Percentiles rank a stretch among this genome's conserved stretches.
Conservation (phyloP, 352 stramenopile genomes). For the Phytopythium cucurbitacearum region DNA sequence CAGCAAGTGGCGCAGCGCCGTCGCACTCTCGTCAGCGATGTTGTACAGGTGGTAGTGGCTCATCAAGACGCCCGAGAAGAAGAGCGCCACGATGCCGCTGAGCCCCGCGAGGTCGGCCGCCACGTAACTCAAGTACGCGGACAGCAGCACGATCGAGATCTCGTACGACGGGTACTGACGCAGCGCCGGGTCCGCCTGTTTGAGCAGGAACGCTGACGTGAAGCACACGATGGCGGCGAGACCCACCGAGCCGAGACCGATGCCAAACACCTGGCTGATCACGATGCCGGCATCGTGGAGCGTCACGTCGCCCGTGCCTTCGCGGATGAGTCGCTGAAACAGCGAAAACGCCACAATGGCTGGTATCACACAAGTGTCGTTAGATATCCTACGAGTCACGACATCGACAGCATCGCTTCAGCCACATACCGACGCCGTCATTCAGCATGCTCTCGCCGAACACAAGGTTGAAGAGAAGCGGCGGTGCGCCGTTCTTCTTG, state of each 20-base stretch:
- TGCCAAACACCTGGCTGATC: slow-evolving; percentile 78
- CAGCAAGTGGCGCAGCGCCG: slow-evolving; percentile 70
- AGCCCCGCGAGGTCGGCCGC: slow-evolving; percentile 69
- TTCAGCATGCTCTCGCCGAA: slow-evolving; percentile 96
- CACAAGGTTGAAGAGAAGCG: slow-evolving; percentile 93
- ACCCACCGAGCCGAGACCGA: slow-evolving; percentile 74
- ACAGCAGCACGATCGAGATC: slow-evolving; percentile 84
- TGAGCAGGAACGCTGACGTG: slow-evolving; percentile 77
- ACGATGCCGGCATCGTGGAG: slow-evolving; percentile 71
- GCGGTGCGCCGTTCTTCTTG: slow-evolving; percentile 84
- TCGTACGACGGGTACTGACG: slow-evolving; percentile 82
- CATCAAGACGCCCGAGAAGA: slow-evolving; percentile 91
- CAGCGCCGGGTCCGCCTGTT: slow-evolving; percentile 65
- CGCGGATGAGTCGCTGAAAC: slow-evolving; percentile 81
- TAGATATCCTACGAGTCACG: slow-evolving; percentile 5
- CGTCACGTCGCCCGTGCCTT: slow-evolving; percentile 59
- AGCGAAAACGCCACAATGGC: slow-evolving; percentile 82
- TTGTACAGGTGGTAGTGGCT: slow-evolving; percentile 87
- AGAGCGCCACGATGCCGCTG: slow-evolving; percentile 92
- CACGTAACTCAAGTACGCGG: slow-evolving; percentile 80
- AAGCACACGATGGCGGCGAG: slow-evolving; percentile 70
- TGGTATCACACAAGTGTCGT: slow-evolving; percentile 11
- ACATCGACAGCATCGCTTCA: neutral
- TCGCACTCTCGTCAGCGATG: slow-evolving; percentile 73
- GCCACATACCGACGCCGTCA: slow-evolving; percentile 82